phyloP scores from a whole-genome alignment of 495 filamentous ascomycete species.

The Neurospora sp. region DNA sequence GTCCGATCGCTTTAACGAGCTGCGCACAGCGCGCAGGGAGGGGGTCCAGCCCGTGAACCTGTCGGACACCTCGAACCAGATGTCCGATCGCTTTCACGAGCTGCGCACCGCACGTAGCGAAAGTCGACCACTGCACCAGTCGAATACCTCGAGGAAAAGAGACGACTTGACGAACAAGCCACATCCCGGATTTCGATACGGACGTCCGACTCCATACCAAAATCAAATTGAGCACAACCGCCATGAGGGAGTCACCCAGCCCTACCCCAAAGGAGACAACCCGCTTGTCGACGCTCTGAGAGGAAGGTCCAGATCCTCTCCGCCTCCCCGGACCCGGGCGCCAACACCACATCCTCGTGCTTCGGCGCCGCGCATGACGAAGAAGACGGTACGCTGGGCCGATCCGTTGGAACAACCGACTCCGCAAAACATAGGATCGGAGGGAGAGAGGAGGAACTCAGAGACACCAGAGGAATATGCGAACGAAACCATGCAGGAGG shows the following conservation, averaged over 20 bases:
- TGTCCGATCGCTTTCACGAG: neutral
- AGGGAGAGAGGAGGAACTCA: neutral
- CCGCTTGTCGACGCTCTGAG: neutral
- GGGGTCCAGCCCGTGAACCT: neutral
- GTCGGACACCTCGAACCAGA: neutral
- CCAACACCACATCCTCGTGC: neutral
- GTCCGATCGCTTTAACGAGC: neutral
- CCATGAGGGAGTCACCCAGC: rapidly evolving
- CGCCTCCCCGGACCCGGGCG: neutral
- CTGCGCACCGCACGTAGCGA: neutral
- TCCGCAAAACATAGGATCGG: neutral
- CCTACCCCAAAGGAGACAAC: neutral
- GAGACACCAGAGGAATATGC: rapidly evolving
- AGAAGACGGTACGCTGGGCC: neutral
- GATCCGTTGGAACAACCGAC: neutral
- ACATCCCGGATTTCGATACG: neutral
- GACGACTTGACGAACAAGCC: neutral
- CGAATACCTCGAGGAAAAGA: neutral
- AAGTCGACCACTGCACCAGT: neutral
- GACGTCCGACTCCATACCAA: neutral
- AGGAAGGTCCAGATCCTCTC: neutral
- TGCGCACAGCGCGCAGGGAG: neutral
- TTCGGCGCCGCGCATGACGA: rapidly evolving
- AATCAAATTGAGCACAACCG: neutral
- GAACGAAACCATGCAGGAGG: neutral